Evolutionary conservation across 106 monocot species (phyloP), one percentile per base, ranked within the genome.

Genomic region (Dendrobium nobile): DNA sequence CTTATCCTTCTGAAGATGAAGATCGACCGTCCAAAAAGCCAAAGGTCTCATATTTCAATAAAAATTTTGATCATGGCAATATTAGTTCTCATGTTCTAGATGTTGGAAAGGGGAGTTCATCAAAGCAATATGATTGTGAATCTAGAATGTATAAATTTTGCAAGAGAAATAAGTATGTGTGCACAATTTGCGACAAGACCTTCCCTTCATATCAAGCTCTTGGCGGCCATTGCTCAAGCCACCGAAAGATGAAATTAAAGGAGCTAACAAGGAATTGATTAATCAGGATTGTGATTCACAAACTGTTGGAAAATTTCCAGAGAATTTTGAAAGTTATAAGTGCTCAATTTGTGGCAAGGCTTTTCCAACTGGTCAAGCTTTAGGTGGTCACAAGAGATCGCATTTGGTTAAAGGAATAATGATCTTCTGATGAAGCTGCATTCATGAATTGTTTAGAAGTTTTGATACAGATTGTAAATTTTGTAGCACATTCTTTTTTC

Each of bases 341-440:
- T 87, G 87, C 45, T 16, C 44, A 13, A 68, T 79, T 20, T 87
- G 87, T 73, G 47, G 67, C 59, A 87, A 82, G 79, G 55, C 54
- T 16, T 87, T 87, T 10, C 37, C 77, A 27, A 81, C 87, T 33
- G 79, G 84, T 1, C 84, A 87, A 45, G 87, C 87, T 13, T 70
- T 84, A 28, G 28, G 28, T 28, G 27, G 28, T 28, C 28, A 28
- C 28, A 28, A 28, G 28, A 28, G 28, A 28, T 28, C 28, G 28
- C 28, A 28, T 28, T 28, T 28, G 28, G 28, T 28, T 28, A 1
- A 28, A 1, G 28, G 1, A 28, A 28, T 28, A 28, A 28, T 28
- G 28, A 1, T 1, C 1, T 28, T 1, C 1, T 28, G 28, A 28
- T 28, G 28, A 28, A 28, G 28, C 28, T 1, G 28, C 28, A 28